Conservation (phyloP, 208 protist genomes). For the Acanthamoeba divionensis region DNA sequence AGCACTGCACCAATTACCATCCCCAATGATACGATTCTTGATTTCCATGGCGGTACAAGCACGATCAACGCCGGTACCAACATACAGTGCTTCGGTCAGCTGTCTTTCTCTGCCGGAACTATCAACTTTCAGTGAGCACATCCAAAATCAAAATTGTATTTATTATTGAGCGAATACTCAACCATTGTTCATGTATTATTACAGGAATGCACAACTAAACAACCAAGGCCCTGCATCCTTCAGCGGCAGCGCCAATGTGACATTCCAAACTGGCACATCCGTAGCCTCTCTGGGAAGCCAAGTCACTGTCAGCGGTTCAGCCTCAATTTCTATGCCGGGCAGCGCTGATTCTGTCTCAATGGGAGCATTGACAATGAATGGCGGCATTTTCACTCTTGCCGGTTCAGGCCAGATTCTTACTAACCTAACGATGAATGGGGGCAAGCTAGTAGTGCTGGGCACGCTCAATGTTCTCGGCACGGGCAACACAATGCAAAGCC, state of each 20-base stretch:
- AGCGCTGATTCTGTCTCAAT: not conserved
- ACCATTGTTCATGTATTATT: not conserved
- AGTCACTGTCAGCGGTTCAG: not conserved
- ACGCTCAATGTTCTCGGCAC: not conserved
- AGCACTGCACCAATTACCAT: not conserved
- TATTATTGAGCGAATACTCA: not conserved
- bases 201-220: not conserved
- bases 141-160: not conserved
- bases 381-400: not conserved
- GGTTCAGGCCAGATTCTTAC: not conserved
- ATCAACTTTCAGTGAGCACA: not conserved
- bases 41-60: not conserved
- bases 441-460: not conserved
- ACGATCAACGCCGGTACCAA: not conserved
- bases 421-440: not conserved
- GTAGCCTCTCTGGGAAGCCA: not conserved
- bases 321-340: not conserved
- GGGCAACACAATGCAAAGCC: not conserved
- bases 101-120: too few relatives aligned
- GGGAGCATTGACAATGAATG: not conserved
- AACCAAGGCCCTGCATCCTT: not conserved
- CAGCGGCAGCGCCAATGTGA: not conserved
- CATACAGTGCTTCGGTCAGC: too few relatives aligned
- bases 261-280: constrained; percentile 37
- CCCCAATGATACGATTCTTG: not conserved